Percentiles rank a stretch among this genome's conserved stretches.
Conservation (phyloP, 306 rosid genomes). For the Dryas octopetala region DNA sequence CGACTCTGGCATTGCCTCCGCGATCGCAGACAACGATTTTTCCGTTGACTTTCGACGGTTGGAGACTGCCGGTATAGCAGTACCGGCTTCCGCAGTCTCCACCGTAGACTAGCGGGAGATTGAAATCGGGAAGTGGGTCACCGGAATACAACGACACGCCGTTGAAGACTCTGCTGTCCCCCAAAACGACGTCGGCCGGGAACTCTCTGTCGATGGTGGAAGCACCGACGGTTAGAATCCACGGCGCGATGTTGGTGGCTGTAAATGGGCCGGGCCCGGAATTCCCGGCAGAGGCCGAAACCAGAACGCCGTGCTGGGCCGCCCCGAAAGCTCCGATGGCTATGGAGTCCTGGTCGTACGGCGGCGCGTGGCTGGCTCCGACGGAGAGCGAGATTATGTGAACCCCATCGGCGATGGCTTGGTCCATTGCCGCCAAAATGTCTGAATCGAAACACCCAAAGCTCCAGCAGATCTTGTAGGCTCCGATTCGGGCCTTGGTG, state of each 20-base stretch:
- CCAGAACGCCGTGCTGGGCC: slow-evolving; percentile 56
- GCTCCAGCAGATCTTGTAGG: slow-evolving; percentile 82
- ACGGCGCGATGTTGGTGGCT: slow-evolving; percentile 81
- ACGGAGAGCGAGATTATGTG: slow-evolving; percentile 81
- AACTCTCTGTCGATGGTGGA: slow-evolving; percentile 81
- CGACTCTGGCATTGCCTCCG: slow-evolving; percentile 83
- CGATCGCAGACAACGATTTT: slow-evolving; percentile 89
- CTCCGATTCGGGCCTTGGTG: slow-evolving; percentile 73
- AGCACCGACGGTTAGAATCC: slow-evolving; percentile 89
- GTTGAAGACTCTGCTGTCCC: slow-evolving; percentile 48
- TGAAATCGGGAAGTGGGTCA: slow-evolving; percentile 36
- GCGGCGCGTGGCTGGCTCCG: slow-evolving; percentile 54
- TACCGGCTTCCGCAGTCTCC: slow-evolving; percentile 54
- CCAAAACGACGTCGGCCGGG: slow-evolving; percentile 70
- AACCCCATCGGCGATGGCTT: slow-evolving; percentile 77
- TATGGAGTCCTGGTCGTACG: slow-evolving; percentile 64
- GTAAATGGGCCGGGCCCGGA: slow-evolving; percentile 69
- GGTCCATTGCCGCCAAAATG: slow-evolving; percentile 93
- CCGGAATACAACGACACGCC: slow-evolving; percentile 81
- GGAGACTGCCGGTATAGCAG: slow-evolving; percentile 45
- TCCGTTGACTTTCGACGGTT: slow-evolving; percentile 52
- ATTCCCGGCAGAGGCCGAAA: slow-evolving; percentile 84
- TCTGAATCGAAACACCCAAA: slow-evolving; percentile 79
- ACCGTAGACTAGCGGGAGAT: slow-evolving; percentile 66
- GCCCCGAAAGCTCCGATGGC: slow-evolving; percentile 84